phyloP scores from a whole-genome alignment of 2,329 filamentous ascomycete species.

The Raffaelea arxii region DNA sequence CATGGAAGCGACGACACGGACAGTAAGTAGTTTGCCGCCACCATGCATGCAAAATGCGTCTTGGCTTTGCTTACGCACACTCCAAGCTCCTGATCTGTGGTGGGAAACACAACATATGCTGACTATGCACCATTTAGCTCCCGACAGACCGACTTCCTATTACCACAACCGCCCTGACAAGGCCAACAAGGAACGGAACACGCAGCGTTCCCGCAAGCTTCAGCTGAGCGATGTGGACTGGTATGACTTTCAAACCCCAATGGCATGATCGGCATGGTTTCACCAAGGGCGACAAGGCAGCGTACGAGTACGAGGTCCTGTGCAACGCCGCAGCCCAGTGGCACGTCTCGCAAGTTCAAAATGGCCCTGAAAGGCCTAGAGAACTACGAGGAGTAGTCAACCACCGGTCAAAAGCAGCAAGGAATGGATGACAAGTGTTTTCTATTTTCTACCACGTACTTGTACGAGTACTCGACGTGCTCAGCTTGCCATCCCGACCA shows the following conservation, averaged over 20 bases:
- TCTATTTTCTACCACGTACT: no score
- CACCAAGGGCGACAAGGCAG: no score
- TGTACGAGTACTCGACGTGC: no score
- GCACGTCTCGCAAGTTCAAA: no score
- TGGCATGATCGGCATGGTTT: neutral
- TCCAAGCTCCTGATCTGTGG: neutral
- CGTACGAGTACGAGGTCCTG: no score
- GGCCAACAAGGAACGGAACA: conserved; percentile 51
- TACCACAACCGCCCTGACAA: conserved; percentile 48
- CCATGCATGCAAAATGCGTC: neutral
- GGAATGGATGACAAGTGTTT: neutral
- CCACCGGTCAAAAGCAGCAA: neutral
- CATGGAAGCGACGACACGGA: conserved; percentile 72
- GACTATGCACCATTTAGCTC: conserved; percentile 33
- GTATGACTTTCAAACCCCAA: conserved; percentile 42
- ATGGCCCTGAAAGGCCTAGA: no score
- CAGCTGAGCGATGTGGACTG: conserved; percentile 97
- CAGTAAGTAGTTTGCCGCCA: conserved; percentile 44
- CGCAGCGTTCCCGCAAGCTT: conserved; percentile 78
- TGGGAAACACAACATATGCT: conserved; percentile 32
- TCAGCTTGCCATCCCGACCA: no score
- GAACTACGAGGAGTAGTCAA: no score
- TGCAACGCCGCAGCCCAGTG: no score
- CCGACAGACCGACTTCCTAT: conserved; percentile 39
- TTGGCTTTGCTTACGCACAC: no score